phyloP scores from a whole-genome alignment of 495 filamentous ascomycete species.

The Endocarpon pusillum region DNA sequence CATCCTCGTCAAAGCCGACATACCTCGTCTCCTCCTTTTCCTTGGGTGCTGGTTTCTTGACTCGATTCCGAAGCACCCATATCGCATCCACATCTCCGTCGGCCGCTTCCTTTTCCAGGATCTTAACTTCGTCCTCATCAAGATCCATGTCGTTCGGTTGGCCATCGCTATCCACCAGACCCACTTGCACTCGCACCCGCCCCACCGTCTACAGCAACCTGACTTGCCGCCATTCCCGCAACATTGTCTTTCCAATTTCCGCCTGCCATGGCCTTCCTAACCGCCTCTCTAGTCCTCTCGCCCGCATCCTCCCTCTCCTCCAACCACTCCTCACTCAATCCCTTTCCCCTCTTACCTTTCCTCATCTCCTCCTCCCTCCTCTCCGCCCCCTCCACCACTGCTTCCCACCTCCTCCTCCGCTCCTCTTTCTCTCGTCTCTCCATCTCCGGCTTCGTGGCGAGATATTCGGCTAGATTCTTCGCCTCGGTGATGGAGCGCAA shows the following conservation, averaged over 20 bases:
- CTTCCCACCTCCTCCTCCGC: constrained; percentile 61
- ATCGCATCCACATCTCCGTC: constrained; percentile 19
- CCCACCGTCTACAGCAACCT: constrained; percentile 17
- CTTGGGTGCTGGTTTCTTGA: constrained; percentile 26
- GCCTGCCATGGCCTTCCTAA: constrained; percentile 56
- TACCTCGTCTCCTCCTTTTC: constrained; percentile 30
- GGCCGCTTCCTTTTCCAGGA: constrained; percentile 34
- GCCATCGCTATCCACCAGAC: constrained; percentile 29
- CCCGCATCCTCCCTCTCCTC: constrained; percentile 77
- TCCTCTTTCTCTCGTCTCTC: constrained; percentile 80
- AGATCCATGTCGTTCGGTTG: no score
- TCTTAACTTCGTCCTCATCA: constrained; percentile 20
- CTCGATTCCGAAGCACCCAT: no score
- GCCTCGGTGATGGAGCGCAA: constrained; percentile 85
- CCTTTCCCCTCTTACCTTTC: constrained; percentile 13
- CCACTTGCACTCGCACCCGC: constrained; percentile 32
- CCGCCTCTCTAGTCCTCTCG: constrained; percentile 71
- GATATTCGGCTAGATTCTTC: constrained; percentile 84
- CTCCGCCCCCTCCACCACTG: constrained; percentile 70
- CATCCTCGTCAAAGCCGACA: constrained; percentile 80
- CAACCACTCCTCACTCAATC: constrained; percentile 68
- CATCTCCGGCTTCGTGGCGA: constrained; percentile 94
- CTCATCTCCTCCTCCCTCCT: constrained; percentile 62
- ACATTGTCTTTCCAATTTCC: constrained; percentile 34
- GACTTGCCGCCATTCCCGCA: no score